These are phyloP conservation scores for Calonectria hongkongensis DNA, from an alignment of 2,329 filamentous ascomycete species.

Conservation along the genomic window DNA sequence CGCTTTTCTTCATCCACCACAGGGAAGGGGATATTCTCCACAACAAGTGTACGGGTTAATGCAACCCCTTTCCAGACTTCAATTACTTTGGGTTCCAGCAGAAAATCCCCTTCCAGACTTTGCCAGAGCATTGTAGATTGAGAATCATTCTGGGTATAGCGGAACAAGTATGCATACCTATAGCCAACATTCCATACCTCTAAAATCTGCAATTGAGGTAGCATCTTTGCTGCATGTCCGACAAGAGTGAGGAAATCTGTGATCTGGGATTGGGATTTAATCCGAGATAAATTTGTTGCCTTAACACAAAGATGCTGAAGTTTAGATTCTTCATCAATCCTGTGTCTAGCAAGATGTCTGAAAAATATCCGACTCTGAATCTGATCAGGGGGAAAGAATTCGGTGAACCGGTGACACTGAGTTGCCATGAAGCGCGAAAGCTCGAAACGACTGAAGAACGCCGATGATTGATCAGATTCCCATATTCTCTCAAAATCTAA, in stretches of 20 bases:
- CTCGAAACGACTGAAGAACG: no score
- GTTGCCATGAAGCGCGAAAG: slow-evolving; percentile 22
- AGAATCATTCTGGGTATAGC: slow-evolving; percentile 29
- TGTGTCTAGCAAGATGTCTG: not conserved
- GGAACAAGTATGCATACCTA: slow-evolving; percentile 33
- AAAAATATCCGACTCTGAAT: not conserved
- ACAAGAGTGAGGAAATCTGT: not conserved
- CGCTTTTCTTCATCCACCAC: not conserved
- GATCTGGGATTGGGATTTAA: rapidly evolving
- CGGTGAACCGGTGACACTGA: slow-evolving; percentile 35
- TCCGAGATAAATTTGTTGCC: rapidly evolving
- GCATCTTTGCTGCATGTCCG: slow-evolving; percentile 12
- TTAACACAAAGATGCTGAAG: slow-evolving; percentile 29
- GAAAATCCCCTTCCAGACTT: slow-evolving; percentile 5
- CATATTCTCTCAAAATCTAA: not conserved
- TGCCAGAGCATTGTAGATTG: slow-evolving; percentile 36
- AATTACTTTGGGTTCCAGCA: not conserved
- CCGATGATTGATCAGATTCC: no score
- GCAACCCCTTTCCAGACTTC: slow-evolving; percentile 26
- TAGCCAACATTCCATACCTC: slow-evolving; percentile 34
- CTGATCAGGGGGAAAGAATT: not conserved
- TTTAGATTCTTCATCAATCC: slow-evolving; percentile 1
- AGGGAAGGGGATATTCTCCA: slow-evolving; percentile 30
- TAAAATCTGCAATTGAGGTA: slow-evolving; percentile 34
- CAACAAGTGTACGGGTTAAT: not conserved